A percentile compares a stretch with the other conserved stretches of the same genome.
Evolutionary conservation across 2,329 filamentous ascomycete species (phyloP).

Genomic region (Botrytis byssoidea): DNA sequence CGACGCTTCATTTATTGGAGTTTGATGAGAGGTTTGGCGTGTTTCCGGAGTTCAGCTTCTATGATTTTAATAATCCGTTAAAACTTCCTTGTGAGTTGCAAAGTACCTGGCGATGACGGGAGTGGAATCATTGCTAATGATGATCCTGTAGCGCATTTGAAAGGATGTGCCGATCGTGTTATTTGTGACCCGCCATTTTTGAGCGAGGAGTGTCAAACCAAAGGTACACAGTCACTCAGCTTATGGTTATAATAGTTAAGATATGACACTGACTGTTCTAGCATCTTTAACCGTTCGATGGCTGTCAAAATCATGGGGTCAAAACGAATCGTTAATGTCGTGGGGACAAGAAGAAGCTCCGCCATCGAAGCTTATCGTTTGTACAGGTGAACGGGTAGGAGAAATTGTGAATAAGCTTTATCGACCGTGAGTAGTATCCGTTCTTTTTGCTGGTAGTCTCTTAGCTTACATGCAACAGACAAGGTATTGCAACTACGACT

Average conservation of each 20-base stretch:
- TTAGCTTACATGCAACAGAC: constrained; percentile 37
- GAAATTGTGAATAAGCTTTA: constrained; percentile 66
- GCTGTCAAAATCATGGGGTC: constrained; percentile 53
- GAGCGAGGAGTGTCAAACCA: constrained; percentile 77
- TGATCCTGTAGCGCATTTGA: constrained; percentile 49
- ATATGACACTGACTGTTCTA: constrained; percentile 37
- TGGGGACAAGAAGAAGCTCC: constrained; percentile 5
- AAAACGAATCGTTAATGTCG: constrained; percentile 17
- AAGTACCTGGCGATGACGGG: background rate
- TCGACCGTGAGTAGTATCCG: constrained; percentile 49
- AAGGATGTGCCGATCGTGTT: constrained; percentile 64
- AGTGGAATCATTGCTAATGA: constrained; percentile 2
- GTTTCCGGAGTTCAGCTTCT: constrained; percentile 71
- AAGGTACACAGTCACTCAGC: constrained; percentile 48
- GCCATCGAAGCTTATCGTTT: constrained; percentile 55
- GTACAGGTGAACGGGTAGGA: constrained; percentile 77
- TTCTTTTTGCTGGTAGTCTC: background rate
- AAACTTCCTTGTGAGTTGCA: constrained; percentile 55
- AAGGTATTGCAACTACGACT: constrained; percentile 53
- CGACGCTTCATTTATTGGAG: constrained; percentile 67
- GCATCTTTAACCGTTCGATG: constrained; percentile 74
- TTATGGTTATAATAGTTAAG: background rate
- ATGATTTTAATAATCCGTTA: constrained; percentile 70
- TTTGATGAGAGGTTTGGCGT: constrained; percentile 71
- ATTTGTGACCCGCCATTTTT: constrained; percentile 79